phyloP scores from a whole-genome alignment of 2,329 filamentous ascomycete species.

The Alternaria infectoria region DNA sequence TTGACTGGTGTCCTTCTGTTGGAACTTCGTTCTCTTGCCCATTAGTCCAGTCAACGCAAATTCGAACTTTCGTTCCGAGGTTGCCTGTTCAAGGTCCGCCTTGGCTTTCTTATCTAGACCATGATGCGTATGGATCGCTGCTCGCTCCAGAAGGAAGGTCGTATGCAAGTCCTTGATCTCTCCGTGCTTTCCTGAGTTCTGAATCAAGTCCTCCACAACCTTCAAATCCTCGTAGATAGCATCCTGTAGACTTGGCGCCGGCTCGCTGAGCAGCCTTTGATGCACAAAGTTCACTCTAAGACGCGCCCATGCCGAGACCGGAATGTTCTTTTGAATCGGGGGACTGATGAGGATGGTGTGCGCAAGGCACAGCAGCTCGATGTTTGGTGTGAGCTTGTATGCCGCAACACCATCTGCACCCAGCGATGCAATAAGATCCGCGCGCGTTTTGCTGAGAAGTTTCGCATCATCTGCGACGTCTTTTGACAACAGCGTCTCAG shows the following conservation, averaged over 20 bases:
- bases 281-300: constrained; percentile 77
- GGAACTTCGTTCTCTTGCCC: constrained; percentile 83
- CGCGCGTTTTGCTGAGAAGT: constrained; percentile 49
- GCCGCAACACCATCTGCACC: constrained; percentile 84
- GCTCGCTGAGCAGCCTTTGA: constrained; percentile 70
- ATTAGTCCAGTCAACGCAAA: constrained; percentile 86
- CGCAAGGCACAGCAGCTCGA: constrained; percentile 84
- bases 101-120: constrained; percentile 79
- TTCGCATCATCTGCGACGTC: constrained; percentile 48
- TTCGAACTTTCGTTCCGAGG: constrained; percentile 70
- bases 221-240: constrained; percentile 66
- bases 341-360: constrained; percentile 63
- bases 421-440: constrained; percentile 70
- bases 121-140: constrained; percentile 82
- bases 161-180: constrained; percentile 50
- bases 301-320: constrained; percentile 64
- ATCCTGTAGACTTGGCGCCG: constrained; percentile 65
- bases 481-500: constrained; percentile 58
- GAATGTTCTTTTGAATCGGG: constrained; percentile 53
- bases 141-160: constrained; percentile 79
- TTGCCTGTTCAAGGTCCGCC: constrained; percentile 72
- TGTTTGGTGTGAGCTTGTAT: constrained; percentile 81
- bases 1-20: constrained; percentile 82
- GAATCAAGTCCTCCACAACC: constrained; percentile 57
- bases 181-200: constrained; percentile 25